Evolutionary conservation across 768 basidiomycete species (phyloP), one percentile per base, ranked within the genome.

Genomic region (Naematelia encephala): DNA sequence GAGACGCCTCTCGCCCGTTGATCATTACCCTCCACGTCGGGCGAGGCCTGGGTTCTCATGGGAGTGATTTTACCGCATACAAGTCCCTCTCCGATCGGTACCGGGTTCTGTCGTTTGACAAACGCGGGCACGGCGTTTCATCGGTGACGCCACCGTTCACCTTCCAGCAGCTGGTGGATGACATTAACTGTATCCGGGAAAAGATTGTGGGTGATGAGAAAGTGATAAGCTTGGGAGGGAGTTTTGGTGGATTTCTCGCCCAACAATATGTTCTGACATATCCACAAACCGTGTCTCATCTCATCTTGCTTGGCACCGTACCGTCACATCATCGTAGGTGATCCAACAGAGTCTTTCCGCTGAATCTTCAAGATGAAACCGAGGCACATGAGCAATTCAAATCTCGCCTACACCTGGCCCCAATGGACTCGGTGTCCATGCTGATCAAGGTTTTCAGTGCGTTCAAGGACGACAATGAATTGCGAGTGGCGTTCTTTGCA

Each of bases 21-120:
- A 60, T 64, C 34, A 64, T 64, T 19, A 64, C 63, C 29, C 48
- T 64, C 11, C 63, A 64, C 51, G 63, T 59, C 3, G 63, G 63
- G 27, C n/a, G 63, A 29, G 63, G 63, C 4, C 58, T 64, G 12
- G 63, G 63, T 57, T 63, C 63, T 2, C 63, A 64, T 47, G 55
- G 34, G 16, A 60, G 48, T 8, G 58, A 63, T 43, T 60, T 59
- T 44, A 22, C 27, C 48, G 62, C 58, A 4, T 59, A 63, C 47
- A 30, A 16, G 4, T 48, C 62, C 4, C 44, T 63, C 0, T 51
- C 48, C 8, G 45, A 48, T 16, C 21, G n/a, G 5, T 56, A 43
- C 39, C 53, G 49, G 5, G 28, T 63, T 12, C 22, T 63, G n/a
- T 59, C 57, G 12, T 56, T 60, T 39, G 62, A 63, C 39, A 56